Conservation (phyloP, 2,329 filamentous ascomycete species). For the Fonsecaea pugnacius region DNA sequence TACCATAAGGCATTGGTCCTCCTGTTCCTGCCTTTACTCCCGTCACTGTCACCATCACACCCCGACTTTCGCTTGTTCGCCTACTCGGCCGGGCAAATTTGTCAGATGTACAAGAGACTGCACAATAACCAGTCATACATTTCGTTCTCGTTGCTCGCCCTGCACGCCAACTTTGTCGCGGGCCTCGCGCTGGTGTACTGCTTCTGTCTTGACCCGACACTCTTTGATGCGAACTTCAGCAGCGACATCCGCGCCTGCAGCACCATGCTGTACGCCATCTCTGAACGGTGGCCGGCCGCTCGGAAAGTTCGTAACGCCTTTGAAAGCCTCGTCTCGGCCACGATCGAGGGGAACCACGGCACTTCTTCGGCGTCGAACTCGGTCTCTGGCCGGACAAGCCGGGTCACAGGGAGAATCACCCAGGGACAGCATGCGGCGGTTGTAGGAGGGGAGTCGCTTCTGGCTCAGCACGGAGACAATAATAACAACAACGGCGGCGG, state of each 20-base stretch:
- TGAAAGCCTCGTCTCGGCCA: slow-evolving; percentile 22
- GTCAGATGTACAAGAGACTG: slow-evolving; percentile 12
- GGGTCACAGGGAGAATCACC: background rate
- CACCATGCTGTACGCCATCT: slow-evolving; percentile 17
- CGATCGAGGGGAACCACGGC: slow-evolving; percentile 30
- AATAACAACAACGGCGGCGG: background rate
- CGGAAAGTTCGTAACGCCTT: slow-evolving; percentile 8
- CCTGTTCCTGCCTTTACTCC: background rate
- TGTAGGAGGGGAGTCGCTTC: background rate
- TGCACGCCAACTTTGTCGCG: slow-evolving; percentile 12
- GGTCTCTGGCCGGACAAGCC: background rate
- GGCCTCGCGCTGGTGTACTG: slow-evolving; percentile 11
- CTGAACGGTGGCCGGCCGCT: slow-evolving; percentile 9
- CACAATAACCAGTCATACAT: slow-evolving; percentile 10
- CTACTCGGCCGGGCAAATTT: slow-evolving; percentile 5
- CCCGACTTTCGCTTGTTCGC: slow-evolving; percentile 9
- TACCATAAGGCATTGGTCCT: slow-evolving; percentile 8
- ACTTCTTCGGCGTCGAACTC: background rate
- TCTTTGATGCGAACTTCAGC: slow-evolving; percentile 9
- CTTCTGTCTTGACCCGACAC: slow-evolving; percentile 4
- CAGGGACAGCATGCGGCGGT: background rate
- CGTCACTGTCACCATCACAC: background rate
- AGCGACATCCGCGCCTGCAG: slow-evolving; percentile 18
- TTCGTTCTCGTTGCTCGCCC: slow-evolving; percentile 10
- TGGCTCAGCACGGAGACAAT: background rate